These are phyloP conservation scores for Fusarium compactum DNA, from an alignment of 2,329 filamentous ascomycete species.

Conservation along the genomic window DNA sequence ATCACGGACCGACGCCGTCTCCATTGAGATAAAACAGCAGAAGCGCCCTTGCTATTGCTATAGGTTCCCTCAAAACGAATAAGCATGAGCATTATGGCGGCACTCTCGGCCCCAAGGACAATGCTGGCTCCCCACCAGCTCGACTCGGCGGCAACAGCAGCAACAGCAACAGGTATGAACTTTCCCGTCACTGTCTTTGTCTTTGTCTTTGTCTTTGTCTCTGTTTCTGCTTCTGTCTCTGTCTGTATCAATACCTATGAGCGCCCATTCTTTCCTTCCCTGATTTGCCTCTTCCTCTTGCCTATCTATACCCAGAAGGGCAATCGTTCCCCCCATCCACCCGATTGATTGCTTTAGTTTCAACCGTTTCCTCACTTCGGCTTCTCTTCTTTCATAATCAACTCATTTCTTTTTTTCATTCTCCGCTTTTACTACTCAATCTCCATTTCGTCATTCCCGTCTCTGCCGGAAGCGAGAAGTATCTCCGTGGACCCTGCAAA, in stretches of 20 bases:
- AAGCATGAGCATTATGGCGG: constrained; percentile 39
- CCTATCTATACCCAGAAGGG: constrained; percentile 27
- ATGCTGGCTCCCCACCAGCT: constrained; percentile 43
- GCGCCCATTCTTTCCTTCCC: constrained; percentile 12
- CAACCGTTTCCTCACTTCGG: constrained; percentile 13
- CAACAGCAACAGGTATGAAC: constrained; percentile 42
- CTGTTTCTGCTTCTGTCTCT: constrained; percentile 14
- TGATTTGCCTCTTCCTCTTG: constrained; percentile 19
- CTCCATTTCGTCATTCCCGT: constrained; percentile 35
- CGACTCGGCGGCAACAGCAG: constrained; percentile 36
- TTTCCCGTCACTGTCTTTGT: not conserved
- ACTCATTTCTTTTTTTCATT: constrained; percentile 11
- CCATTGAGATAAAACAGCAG: constrained; percentile 33
- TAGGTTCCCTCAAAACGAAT: constrained; percentile 7
- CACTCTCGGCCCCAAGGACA: constrained; percentile 42
- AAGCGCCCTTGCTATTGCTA: constrained; percentile 23
- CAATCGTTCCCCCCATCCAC: constrained; percentile 3
- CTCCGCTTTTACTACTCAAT: constrained; percentile 28
- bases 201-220: constrained; percentile 16
- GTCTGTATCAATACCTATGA: constrained; percentile 15
- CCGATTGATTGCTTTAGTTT: constrained; percentile 2
- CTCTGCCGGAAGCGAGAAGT: constrained; percentile 36
- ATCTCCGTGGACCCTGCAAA: constrained; percentile 38
- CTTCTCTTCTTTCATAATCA: constrained; percentile 18
- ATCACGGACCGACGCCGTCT: constrained; percentile 17